Percentiles rank a stretch among this genome's conserved stretches.
These are phyloP conservation scores for Dalbergia cochinchinensis DNA, from an alignment of 306 rosid species.

Conservation along the genomic window DNA sequence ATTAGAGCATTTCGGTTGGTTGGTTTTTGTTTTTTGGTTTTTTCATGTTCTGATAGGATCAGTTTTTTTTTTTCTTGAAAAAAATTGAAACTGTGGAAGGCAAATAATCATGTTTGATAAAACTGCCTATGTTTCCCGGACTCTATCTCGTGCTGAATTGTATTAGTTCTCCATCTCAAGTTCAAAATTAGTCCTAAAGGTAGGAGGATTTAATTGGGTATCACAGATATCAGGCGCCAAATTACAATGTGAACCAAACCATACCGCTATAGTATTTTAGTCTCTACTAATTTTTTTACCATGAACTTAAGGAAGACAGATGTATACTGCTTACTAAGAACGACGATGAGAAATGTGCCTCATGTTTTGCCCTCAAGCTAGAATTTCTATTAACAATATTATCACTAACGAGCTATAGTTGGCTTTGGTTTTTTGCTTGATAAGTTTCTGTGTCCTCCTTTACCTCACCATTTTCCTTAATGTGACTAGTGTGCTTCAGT, in stretches of 20 bases:
- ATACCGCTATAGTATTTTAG: slow-evolving; percentile 13
- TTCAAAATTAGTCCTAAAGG: slow-evolving; percentile 41
- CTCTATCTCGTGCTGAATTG: neutral
- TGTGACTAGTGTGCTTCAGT: slow-evolving; percentile 34
- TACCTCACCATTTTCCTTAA: slow-evolving; percentile 50
- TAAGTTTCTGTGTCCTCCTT: slow-evolving; percentile 29
- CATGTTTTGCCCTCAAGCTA: slow-evolving; percentile 12
- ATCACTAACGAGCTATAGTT: slow-evolving; percentile 17
- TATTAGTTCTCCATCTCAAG: neutral
- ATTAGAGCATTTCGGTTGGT: slow-evolving; percentile 43
- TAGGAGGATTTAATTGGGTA: slow-evolving; percentile 30
- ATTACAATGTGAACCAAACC: slow-evolving; percentile 30
- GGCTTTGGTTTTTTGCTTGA: slow-evolving; percentile 27
- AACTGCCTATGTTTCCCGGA: neutral
- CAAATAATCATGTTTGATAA: slow-evolving; percentile 17
- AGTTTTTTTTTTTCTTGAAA: neutral
- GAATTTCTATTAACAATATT: slow-evolving; percentile 13
- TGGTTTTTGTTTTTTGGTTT: neutral
- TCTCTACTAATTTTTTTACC: neutral
- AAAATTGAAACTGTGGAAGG: slow-evolving; percentile 39
- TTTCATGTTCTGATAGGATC: slow-evolving; percentile 12
- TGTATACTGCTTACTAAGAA: slow-evolving; percentile 8
- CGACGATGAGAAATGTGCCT: slow-evolving; percentile 43
- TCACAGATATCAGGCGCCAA: slow-evolving; percentile 19
- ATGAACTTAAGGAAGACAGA: slow-evolving; percentile 9